Evolutionary conservation across 345 rosid species (phyloP).

Genomic region (Eucalyptus cloeziana): DNA sequence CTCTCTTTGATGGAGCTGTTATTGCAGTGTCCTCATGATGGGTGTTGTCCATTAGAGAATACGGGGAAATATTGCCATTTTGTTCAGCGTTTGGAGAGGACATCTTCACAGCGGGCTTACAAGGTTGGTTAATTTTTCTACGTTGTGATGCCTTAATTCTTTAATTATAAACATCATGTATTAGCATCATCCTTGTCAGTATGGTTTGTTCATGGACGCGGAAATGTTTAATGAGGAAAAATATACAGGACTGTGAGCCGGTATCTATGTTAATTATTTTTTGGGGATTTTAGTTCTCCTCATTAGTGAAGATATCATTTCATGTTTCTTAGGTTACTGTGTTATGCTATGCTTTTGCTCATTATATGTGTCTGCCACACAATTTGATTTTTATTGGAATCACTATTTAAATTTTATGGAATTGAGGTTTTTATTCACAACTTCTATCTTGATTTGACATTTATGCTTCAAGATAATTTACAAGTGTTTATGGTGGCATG

Average conservation of each 20-base stretch:
- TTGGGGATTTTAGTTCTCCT: background rate
- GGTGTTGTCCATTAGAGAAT: constrained; percentile 72
- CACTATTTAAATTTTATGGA: background rate
- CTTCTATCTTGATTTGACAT: background rate
- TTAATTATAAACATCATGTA: background rate
- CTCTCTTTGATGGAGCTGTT: background rate
- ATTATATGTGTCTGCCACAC: background rate
- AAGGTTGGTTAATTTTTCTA: constrained; percentile 37
- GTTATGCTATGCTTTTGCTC: background rate
- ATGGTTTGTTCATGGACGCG: background rate
- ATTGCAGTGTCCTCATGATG: constrained; percentile 91
- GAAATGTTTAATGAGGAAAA: background rate
- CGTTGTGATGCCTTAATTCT: background rate
- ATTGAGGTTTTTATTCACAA: background rate
- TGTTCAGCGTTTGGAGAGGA: constrained; percentile 89
- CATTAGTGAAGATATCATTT: background rate
- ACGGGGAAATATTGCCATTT: constrained; percentile 88
- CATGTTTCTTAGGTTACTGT: background rate
- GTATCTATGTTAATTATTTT: background rate
- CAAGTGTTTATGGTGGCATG: background rate
- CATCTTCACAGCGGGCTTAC: constrained; percentile 80
- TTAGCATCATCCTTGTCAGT: background rate
- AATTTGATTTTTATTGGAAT: background rate
- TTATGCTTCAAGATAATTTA: background rate
- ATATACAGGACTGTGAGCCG: background rate